Conservation (phyloP, 176 grass and related monocot genomes). For the Musa itinerans region DNA sequence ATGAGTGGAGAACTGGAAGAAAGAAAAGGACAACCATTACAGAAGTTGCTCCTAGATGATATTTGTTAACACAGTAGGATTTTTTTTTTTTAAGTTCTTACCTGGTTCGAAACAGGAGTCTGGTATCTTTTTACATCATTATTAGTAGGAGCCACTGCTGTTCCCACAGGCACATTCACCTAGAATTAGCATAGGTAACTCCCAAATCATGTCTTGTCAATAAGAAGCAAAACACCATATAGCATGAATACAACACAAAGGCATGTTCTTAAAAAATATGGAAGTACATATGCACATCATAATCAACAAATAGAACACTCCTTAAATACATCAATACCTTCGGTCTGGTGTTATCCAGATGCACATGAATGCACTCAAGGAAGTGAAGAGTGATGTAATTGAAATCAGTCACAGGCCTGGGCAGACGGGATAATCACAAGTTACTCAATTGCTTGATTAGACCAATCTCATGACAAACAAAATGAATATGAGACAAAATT, state of each 20-base stretch:
- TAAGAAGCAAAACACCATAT: no score
- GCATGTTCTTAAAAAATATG: background rate
- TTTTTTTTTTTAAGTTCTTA: background rate
- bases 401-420: slow-evolving; percentile 65
- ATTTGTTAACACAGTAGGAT: no score
- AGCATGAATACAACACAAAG: background rate
- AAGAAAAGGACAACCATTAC: background rate
- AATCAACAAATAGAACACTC: slow-evolving; percentile 6
- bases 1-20: slow-evolving; percentile 24
- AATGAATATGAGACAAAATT: background rate
- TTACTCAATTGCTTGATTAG: background rate
- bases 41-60: background rate
- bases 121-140: slow-evolving; percentile 16
- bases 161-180: slow-evolving; percentile 22
- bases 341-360: slow-evolving; percentile 54
- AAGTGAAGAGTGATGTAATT: slow-evolving; percentile 80
- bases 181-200: slow-evolving; percentile 5
- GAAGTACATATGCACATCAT: background rate
- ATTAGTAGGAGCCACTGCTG: slow-evolving; percentile 3
- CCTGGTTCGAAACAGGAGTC: slow-evolving; percentile 30
- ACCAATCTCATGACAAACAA: background rate
- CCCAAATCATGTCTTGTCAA: no score
- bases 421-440: slow-evolving; percentile 19
- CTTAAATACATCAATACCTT: slow-evolving; percentile 39
- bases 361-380: slow-evolving; percentile 74